Conservation (phyloP, 192 early-diverging fungal species). For the Entomortierella lignicola region DNA sequence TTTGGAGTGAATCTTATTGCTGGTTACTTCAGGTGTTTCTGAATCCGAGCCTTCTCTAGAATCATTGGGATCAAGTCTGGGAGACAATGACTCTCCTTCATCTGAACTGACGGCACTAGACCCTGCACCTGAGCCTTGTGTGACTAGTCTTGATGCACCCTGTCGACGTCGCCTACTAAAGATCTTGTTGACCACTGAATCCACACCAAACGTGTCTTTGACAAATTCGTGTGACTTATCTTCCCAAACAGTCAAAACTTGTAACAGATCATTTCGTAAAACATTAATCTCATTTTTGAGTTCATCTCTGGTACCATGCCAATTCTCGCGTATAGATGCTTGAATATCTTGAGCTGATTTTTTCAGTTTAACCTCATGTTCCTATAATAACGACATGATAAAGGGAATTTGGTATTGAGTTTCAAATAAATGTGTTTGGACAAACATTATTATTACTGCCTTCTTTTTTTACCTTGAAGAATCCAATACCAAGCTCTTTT, state of each 20-base stretch:
- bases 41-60: slow-evolving; percentile 24
- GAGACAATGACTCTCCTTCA: neutral
- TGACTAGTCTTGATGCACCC: slow-evolving; percentile 1
- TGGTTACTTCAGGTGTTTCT: too few relatives aligned
- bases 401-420: too few relatives aligned
- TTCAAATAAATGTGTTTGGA: too few relatives aligned
- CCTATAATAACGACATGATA: slow-evolving; percentile 55
- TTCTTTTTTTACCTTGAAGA: slow-evolving; percentile 70
- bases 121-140: neutral
- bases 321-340: slow-evolving; percentile 71
- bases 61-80: slow-evolving; percentile 6
- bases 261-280: slow-evolving; percentile 68
- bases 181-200: slow-evolving; percentile 60
- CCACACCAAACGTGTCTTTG: slow-evolving; percentile 73
- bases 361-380: slow-evolving; percentile 78
- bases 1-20: too few relatives aligned
- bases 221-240: slow-evolving; percentile 77
- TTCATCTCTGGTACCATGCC: slow-evolving; percentile 67
- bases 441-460: neutral
- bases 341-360: slow-evolving; percentile 75
- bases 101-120: neutral
- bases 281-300: too few relatives aligned
- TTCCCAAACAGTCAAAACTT: slow-evolving; percentile 72
- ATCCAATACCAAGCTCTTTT: slow-evolving; percentile 86
- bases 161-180: slow-evolving; percentile 20